Evolutionary conservation across 1,284 basidiomycete genomes (phyloP), one percentile per base, ranked within the genome.

Genomic region (Fistulinella cinereoalba): DNA sequence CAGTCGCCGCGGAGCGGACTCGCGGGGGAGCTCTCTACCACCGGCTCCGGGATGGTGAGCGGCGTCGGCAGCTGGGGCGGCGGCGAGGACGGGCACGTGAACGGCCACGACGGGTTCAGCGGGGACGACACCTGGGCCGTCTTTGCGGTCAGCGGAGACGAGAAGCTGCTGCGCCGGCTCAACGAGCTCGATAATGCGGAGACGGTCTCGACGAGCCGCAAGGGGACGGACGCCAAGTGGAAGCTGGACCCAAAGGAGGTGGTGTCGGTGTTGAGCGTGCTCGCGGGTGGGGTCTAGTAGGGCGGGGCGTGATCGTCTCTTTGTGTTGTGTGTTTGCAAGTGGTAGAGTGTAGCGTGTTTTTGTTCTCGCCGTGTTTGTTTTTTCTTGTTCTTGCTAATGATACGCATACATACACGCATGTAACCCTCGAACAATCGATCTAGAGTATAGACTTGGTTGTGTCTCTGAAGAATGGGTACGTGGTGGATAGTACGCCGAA

Each of bases 201-300:
- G 73, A 90, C 86, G 47, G 78, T 79, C 47, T 82, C 80, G 48
- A 84, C 83, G 41, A 77, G 81, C 48, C 72, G 71, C 24, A 80
- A 76, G 65, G 83, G 81, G n/a, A 87, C 84, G 36, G 85, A 87
- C 60, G 85, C 83, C 37, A 79, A 75, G 65, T 89, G 87, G 87
- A 81, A 73, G 65, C 53, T 87, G 41, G 77, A 77, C 21, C 62
- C 70, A 2, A 64, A 56, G 44, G 69, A 72, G 13, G 75, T 73
- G 28, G 44, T 72, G 24, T 55, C 62, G 21, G 65, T 71, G 37
- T 60, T 80, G 46, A 34, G 38, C 19, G 47, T 49, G 49, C 25
- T 60, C 19, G 49, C 51, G 4, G 50, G 50, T 27, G 25, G 8
- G 27, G 9, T 28, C 27, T n/a, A n/a, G n/a, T n/a, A n/a, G n/a